Conservation (phyloP, 75 land plant genomes). For the Pinus tabuliformis region DNA sequence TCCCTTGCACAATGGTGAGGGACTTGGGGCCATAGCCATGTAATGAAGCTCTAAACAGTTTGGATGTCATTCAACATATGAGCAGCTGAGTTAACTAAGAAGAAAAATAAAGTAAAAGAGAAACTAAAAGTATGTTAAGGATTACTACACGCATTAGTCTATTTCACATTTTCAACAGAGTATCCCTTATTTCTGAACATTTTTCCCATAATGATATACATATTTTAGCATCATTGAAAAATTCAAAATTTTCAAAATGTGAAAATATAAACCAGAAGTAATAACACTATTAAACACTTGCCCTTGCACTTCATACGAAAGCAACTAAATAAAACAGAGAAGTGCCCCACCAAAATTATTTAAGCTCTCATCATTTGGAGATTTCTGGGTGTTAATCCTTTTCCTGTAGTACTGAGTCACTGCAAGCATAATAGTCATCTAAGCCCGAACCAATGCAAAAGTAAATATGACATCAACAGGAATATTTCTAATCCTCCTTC, state of each 20-base stretch:
- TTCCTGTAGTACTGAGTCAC: constrained; percentile 65
- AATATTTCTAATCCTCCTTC: too few relatives aligned
- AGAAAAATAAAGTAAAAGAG: too few relatives aligned
- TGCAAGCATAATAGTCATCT: constrained; percentile 35
- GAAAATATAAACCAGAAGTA: background rate
- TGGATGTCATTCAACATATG: too few relatives aligned
- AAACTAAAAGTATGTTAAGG: too few relatives aligned
- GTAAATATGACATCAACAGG: too few relatives aligned
- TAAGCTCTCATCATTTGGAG: background rate
- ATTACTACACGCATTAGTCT: background rate
- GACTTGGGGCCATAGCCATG: too few relatives aligned
- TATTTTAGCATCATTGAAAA: too few relatives aligned
- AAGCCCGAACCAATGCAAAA: constrained; percentile 81
- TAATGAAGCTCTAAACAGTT: too few relatives aligned
- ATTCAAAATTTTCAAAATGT: background rate
- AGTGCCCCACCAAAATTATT: background rate
- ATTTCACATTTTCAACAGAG: background rate
- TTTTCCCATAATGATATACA: background rate
- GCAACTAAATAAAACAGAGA: background rate
- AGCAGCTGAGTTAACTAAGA: too few relatives aligned
- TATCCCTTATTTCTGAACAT: background rate
- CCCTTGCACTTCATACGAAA: background rate
- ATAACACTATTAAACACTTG: background rate
- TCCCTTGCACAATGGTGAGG: too few relatives aligned
- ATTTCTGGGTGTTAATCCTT: constrained; percentile 43